Conservation (phyloP, 495 filamentous ascomycete genomes). For the Lasiosphaeriaceae sp. region DNA sequence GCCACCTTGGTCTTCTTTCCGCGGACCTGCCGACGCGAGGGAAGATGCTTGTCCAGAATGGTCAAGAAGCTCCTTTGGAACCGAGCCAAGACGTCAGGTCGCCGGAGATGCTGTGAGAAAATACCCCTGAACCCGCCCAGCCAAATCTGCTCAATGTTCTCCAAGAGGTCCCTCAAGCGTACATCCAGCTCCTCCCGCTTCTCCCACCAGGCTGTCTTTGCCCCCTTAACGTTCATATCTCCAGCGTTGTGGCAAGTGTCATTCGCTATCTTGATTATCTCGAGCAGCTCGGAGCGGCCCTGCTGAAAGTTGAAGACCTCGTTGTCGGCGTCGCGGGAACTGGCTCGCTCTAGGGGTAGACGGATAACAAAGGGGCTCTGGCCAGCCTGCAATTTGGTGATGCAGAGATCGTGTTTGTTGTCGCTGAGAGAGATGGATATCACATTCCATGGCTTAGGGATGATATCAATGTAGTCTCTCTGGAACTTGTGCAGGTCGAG, state of each 20-base stretch:
- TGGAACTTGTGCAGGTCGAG: conserved; percentile 57
- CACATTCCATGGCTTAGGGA: conserved; percentile 78
- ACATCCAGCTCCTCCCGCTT: conserved; percentile 74
- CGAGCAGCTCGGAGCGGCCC: conserved; percentile 70
- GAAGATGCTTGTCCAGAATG: conserved; percentile 84
- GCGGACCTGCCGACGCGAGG: conserved; percentile 65
- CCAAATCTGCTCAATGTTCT: conserved; percentile 88
- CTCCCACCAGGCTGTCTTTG: conserved; percentile 84
- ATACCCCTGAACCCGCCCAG: conserved; percentile 90
- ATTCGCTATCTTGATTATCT: conserved; percentile 77
- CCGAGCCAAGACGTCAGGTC: conserved; percentile 57
- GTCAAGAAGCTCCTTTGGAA: conserved; percentile 74
- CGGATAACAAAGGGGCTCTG: conserved; percentile 78
- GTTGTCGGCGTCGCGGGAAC: conserved; percentile 72
- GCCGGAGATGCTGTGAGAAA: conserved; percentile 67
- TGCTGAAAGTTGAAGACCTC: conserved; percentile 79
- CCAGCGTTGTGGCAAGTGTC: conserved; percentile 62
- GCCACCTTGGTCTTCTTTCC: conserved; percentile 43
- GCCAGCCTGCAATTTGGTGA: conserved; percentile 70
- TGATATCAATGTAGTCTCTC: conserved; percentile 70
- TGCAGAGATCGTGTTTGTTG: conserved; percentile 71
- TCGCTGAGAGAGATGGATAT: conserved; percentile 82
- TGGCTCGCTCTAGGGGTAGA: conserved; percentile 76
- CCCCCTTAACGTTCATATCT: conserved; percentile 48
- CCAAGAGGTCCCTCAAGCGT: conserved; percentile 70